Evolutionary conservation across 768 basidiomycete species (phyloP).

Genomic region (Trametes villosa): DNA sequence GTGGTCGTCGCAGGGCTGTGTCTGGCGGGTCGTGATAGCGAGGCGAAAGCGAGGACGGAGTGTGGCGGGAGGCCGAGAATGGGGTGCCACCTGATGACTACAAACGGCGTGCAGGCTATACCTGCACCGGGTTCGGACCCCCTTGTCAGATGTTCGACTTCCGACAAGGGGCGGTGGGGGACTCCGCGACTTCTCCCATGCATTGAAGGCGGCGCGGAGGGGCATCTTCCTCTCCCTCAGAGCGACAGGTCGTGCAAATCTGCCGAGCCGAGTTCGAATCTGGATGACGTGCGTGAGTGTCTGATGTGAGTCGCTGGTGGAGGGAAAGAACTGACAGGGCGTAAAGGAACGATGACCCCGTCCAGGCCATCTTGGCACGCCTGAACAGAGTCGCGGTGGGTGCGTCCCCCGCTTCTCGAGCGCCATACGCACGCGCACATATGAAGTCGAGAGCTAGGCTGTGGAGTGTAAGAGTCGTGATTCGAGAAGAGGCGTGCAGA

Average conservation of each 20-base stretch:
- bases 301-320: too few species aligned
- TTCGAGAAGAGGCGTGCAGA: too few species aligned
- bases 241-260: not conserved
- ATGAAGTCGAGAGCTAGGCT: not conserved
- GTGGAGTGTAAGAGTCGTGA: not conserved
- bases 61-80: too few species aligned
- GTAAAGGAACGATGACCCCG: too few species aligned
- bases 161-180: too few species aligned
- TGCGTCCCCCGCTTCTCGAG: not conserved
- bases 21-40: too few species aligned
- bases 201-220: not conserved
- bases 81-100: too few species aligned
- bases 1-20: too few species aligned
- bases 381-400: not conserved
- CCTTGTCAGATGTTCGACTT: too few species aligned
- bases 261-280: not conserved
- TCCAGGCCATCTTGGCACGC: not conserved
- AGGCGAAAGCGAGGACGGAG: too few species aligned
- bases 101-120: too few species aligned
- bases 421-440: not conserved
- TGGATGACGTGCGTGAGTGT: not conserved
- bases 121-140: too few species aligned
- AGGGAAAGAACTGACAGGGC: not conserved
- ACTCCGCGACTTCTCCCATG: not conserved
- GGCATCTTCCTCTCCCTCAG: not conserved